Evolutionary conservation across 805 yeast genomes (phyloP), one percentile per base, ranked within the genome.

Genomic region (Wickerhamiella australiensis): DNA sequence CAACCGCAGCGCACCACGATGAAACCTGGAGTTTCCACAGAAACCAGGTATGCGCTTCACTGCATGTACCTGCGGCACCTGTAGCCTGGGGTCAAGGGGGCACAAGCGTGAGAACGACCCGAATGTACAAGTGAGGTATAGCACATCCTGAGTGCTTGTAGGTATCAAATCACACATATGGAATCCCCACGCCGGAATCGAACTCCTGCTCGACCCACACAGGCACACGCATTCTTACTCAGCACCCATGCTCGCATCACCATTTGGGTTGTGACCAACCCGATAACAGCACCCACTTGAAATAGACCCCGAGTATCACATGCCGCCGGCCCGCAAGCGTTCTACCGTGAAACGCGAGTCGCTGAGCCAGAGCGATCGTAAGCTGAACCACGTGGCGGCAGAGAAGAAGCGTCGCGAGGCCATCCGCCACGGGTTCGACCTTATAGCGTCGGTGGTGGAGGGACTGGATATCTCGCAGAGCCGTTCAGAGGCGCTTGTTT

Each of bases 351-450:
- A 49, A 37, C 33, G 36, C 17, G 48, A 44, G 17, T 31, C 23
- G 7, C 42, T 42, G 3, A 36, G 48, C 18, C 40, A n/a, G 15
- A 25, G 20, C n/a, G 52, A 48, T 31, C 44, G 57, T 12, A 56
- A 56, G 27, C 43, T 27, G 36, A 84, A 81, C 56, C 94, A 84
- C 59, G 82, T 85, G 6, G 84, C 84, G 4, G 80, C 88, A 0
- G 97, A 88, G 61, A 88, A 86, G 62, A 83, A 82, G 59, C 71
- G 97, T 58, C 71, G 97, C 53, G 85, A 80, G 55, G 85, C 88
- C 38, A 85, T 90, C 20, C 70, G 96, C 42, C 75, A 79, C 8
- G 88, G 86, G 8, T 88, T 85, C 59, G 94, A 84, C 57, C 75
- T 74, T 50, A 70, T 88, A 20, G 88, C 87, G 0, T 70, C 73